These are phyloP conservation scores for Phalaenopsis hybrid DNA, from an alignment of 116 monocot species.

Conservation along the genomic window DNA sequence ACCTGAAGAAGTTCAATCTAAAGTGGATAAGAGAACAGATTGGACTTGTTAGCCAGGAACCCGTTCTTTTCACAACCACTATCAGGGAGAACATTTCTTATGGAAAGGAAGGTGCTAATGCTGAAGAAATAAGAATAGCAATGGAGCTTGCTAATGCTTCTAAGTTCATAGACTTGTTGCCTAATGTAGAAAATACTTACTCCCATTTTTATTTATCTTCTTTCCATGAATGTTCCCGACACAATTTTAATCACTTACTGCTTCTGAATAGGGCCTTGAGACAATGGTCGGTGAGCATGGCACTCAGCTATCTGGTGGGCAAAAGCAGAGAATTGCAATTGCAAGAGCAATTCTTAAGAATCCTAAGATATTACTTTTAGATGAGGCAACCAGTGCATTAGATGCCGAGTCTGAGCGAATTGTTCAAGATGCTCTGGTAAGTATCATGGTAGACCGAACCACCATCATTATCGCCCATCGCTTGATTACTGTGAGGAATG, in stretches of 20 bases:
- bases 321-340: slow-evolving; percentile 75
- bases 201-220: neutral
- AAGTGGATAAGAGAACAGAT: slow-evolving; percentile 52
- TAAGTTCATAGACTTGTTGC: slow-evolving; percentile 62
- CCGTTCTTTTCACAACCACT: slow-evolving; percentile 46
- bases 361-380: slow-evolving; percentile 60
- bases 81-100: slow-evolving; percentile 61
- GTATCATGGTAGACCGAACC: slow-evolving; percentile 53
- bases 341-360: slow-evolving; percentile 69
- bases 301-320: slow-evolving; percentile 64
- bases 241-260: neutral
- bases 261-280: slow-evolving; percentile 27
- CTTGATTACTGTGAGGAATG: slow-evolving; percentile 49
- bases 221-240: neutral
- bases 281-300: slow-evolving; percentile 72
- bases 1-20: slow-evolving; percentile 37
- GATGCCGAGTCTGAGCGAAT: slow-evolving; percentile 59
- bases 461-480: slow-evolving; percentile 70
- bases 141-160: slow-evolving; percentile 59
- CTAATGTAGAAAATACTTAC: slow-evolving; percentile 25
- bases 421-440: slow-evolving; percentile 57
- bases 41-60: slow-evolving; percentile 69
- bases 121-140: slow-evolving; percentile 48
- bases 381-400: slow-evolving; percentile 72
- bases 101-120: slow-evolving; percentile 47